Base-by-base conservation (phyloP, 208 protist species). In the Crithidia thermophila region DNA sequence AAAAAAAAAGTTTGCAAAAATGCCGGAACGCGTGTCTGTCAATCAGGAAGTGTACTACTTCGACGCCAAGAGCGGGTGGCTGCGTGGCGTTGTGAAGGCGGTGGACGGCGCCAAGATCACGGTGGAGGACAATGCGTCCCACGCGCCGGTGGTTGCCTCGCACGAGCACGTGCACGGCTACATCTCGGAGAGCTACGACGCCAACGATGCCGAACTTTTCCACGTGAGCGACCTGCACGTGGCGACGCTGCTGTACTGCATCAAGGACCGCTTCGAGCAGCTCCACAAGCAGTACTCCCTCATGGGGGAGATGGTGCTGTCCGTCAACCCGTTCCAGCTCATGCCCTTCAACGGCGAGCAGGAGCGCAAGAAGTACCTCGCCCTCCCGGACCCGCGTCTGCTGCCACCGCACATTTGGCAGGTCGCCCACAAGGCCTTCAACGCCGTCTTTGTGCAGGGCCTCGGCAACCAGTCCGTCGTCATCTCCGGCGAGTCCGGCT, bases 401-500 rank as follows among this genome's bases (percentile, higher is more conserved):
- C 75, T 93, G 40, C 85, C 90, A 40, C 91, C 95, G 46, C 95
- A 98, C 75, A 85, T 95, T 30, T 98, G 90, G 87, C 88, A 97
- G 68, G 79, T 96, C 34, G 69, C 90, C 8, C 88, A 97, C 82
- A 90, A 86, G 56, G 84, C 90, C 20, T 96, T 87, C 80, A 84
- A 84, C 58, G 73, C 85, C 28, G 87, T 97, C 67, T 77, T 94
- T 18, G 39, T 93, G 27, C 81, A 84, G 43, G 81, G 81, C 42
- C 67, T 81, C 49, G 84, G 81, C 50, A 96, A 96, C 70, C 90
- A 98, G 76, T 94, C 89, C 28, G 79, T 98, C 56, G 76, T 97
- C 63, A 94, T 98, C 67, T 95, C 90, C n/a, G 97, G 97, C 46
- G 97, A 98, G 81, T 97, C 91, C 6, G 97, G 97, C 40, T 95